Evolutionary conservation across 2,329 filamentous ascomycete genomes (phyloP).

Genomic region (Lithohypha guttulata): DNA sequence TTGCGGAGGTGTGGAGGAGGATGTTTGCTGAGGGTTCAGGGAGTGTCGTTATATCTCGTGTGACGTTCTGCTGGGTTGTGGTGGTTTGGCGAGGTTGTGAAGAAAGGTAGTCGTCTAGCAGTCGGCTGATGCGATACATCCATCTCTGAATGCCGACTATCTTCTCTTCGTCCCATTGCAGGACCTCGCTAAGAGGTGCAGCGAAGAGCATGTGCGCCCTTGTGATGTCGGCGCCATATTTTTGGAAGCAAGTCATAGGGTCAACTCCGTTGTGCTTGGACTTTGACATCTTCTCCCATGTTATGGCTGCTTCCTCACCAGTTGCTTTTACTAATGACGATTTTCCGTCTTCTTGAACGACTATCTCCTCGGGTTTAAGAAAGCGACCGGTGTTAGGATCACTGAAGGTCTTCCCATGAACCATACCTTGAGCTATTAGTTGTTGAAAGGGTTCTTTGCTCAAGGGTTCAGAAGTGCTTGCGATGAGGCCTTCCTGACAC

Average conservation of each 20-base stretch:
- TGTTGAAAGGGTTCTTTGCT: constrained; percentile 64
- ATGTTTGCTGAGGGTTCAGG: constrained; percentile 34
- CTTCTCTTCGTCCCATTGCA: constrained; percentile 80
- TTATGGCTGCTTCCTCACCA: constrained; percentile 48
- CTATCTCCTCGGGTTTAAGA: constrained; percentile 61
- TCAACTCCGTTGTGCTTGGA: constrained; percentile 89
- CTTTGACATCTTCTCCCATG: constrained; percentile 90
- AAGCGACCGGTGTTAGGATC: constrained; percentile 67
- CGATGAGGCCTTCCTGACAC: constrained; percentile 38
- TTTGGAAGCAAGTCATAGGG: constrained; percentile 58
- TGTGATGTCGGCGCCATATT: constrained; percentile 72
- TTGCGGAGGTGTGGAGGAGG: constrained; percentile 57
- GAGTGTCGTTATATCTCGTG: constrained; percentile 17
- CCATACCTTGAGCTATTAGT: constrained; percentile 87
- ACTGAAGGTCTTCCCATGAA: constrained; percentile 73
- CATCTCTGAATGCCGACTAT: constrained; percentile 74
- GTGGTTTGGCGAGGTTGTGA: neutral
- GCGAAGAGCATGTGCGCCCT: constrained; percentile 83
- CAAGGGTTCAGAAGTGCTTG: constrained; percentile 23
- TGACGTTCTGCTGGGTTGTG: constrained; percentile 1
- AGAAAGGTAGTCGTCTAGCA: constrained; percentile 32
- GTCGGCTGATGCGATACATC: constrained; percentile 57
- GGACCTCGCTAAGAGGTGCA: constrained; percentile 68
- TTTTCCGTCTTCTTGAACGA: constrained; percentile 46
- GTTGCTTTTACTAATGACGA: constrained; percentile 53